These are phyloP conservation scores for Kwoniella newhampshirensis DNA, from an alignment of 768 basidiomycete genomes.

Conservation along the genomic window DNA sequence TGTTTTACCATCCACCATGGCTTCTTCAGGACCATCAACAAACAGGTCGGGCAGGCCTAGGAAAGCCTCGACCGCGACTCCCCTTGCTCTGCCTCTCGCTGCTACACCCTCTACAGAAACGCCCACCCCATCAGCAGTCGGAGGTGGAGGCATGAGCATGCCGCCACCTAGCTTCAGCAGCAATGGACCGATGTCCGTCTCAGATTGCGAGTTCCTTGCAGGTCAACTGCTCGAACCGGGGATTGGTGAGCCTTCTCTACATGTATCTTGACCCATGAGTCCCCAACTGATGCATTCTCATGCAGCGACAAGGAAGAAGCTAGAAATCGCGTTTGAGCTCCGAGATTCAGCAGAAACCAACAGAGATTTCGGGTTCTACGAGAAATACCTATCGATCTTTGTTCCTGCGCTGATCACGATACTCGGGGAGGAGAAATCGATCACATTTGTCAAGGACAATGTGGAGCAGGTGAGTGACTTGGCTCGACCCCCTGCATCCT, in stretches of 20 bases:
- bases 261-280: too few relatives aligned
- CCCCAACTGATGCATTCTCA: background rate
- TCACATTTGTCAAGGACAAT: conserved; percentile 56
- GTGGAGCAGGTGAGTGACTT: conserved; percentile 49
- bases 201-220: conserved; percentile 51
- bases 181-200: conserved; percentile 41
- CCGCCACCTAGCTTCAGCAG: conserved; percentile 29
- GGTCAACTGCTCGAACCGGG: conserved; percentile 45
- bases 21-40: conserved; percentile 13
- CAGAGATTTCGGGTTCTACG: conserved; percentile 45
- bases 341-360: conserved; percentile 50
- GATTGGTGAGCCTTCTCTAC: conserved; percentile 31
- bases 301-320: conserved; percentile 25
- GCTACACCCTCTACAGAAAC: conserved; percentile 23
- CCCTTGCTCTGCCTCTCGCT: conserved; percentile 11
- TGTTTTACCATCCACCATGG: conserved; percentile 11
- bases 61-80: conserved; percentile 39
- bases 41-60: conserved; percentile 31
- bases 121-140: conserved; percentile 24
- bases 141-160: conserved; percentile 29
- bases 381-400: conserved; percentile 45
- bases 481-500: background rate
- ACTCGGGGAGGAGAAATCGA: conserved; percentile 39
- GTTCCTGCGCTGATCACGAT: conserved; percentile 40
- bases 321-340: conserved; percentile 44